Evolutionary conservation across 176 grass and related monocot genomes (phyloP), one percentile per base, ranked within the genome.

Genomic region (Neostapfia colusana): DNA sequence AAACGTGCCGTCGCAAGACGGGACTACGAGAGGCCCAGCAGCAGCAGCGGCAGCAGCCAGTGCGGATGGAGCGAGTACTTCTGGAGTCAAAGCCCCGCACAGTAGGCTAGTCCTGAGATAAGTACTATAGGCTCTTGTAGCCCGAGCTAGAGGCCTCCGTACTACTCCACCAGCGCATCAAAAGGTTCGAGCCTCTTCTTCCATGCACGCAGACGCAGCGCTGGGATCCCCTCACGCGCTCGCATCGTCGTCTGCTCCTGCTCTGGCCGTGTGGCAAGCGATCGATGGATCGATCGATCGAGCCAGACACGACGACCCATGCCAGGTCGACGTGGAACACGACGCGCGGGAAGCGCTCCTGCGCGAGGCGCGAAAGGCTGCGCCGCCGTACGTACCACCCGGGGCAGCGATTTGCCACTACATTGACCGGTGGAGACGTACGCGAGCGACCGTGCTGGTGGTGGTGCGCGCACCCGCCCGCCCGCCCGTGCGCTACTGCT

Each of bases 111-210:
- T 2, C 9, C 26, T 60, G 14, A 13, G 46, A 27, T 35, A 77
- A 2, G 9, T 63, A n/a, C n/a, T n/a, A n/a, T n/a, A 50, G 45
- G 45, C 45, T 48, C 45, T 17, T 12, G 42, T 44, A 21, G 51
- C 73, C 57, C 25, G 16, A 17, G 54, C 10, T 46, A 46, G 44
- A 27, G 27, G 58, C 27, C 69, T 53, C 35, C 41, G 45, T 37
- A 51, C 48, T 54, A 18, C 48, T 51, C 15, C 17, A 6, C 17
- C 16, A 69, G 36, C 49, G 50, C 85, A 87, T 87, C 72, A 87
- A 87, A 87, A 82, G 79, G 31, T 72, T 79, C 39, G 79, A 77
- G n/a, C n/a, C n/a, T 48, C 65, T 20, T 15, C 56, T 26, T 26
- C 55, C 66, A 87, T 45, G 84, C 84, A 70, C 39, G 64, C 84